These are phyloP conservation scores for Gelatoporia subvermispora DNA, from an alignment of 768 basidiomycete species.

Conservation along the genomic window DNA sequence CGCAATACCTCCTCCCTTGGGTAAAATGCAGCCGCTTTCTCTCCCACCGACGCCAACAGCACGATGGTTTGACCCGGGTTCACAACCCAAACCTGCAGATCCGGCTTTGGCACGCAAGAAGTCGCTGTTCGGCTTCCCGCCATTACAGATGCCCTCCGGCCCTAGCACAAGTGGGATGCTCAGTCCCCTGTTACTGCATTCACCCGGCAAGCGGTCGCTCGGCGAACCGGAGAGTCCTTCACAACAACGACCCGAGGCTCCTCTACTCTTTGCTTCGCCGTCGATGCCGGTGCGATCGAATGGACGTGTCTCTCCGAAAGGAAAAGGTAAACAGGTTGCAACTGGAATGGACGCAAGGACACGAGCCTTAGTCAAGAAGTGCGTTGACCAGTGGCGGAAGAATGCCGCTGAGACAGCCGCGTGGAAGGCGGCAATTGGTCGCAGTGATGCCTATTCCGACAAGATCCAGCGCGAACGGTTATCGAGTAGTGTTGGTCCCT, in stretches of 20 bases:
- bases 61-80: conserved; percentile 19
- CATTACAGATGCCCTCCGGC: conserved; percentile 10
- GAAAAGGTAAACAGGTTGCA: conserved; percentile 2
- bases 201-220: conserved; percentile 5
- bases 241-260: conserved; percentile 2
- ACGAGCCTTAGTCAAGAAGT: conserved; percentile 28
- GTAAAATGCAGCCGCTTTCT: conserved; percentile 19
- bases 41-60: conserved; percentile 29
- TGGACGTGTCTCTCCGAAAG: background rate
- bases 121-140: conserved; percentile 21
- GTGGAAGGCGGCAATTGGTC: conserved; percentile 59
- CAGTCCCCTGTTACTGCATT: conserved; percentile 20
- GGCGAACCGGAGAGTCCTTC: conserved; percentile 1
- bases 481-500: conserved; percentile 17
- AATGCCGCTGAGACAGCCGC: conserved; percentile 35
- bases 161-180: conserved; percentile 15
- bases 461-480: conserved; percentile 37
- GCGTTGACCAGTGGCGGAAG: conserved; percentile 44
- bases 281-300: background rate
- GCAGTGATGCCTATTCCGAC: conserved; percentile 56
- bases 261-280: background rate
- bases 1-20: conserved; percentile 18
- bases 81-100: conserved; percentile 7
- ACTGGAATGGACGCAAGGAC: background rate
- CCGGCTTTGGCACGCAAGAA: conserved; percentile 13